Percentiles rank a stretch among this genome's conserved stretches.
Conservation (phyloP, 2,329 filamentous ascomycete species). For the Pyrenophora seminiperda region DNA sequence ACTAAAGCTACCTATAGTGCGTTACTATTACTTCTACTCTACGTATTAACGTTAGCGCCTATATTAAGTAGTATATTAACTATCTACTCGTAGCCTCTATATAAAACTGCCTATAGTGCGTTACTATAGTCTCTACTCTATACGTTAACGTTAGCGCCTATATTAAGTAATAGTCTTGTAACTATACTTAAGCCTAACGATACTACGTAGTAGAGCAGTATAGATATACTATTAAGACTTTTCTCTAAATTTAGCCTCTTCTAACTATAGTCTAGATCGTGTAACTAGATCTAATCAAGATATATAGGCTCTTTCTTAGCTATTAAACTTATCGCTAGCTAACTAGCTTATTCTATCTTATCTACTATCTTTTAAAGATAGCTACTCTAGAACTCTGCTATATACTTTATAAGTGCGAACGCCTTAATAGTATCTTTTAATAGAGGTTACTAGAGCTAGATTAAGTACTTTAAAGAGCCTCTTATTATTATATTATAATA, state of each 20-base stretch:
- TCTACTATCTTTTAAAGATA: slow-evolving; percentile 25
- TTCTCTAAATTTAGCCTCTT: slow-evolving; percentile 5
- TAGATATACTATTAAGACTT: slow-evolving; percentile 6
- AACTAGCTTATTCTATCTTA: slow-evolving; percentile 15
- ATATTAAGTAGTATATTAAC: slow-evolving; percentile 21
- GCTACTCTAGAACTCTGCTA: slow-evolving; percentile 36
- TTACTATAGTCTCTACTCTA: slow-evolving; percentile 21
- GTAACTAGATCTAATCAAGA: slow-evolving; percentile 26
- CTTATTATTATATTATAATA: slow-evolving; percentile 29
- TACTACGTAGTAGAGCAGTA: slow-evolving; percentile 32
- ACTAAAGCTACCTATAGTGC: slow-evolving; percentile 15
- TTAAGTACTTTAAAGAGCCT: slow-evolving; percentile 35
- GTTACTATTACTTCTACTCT: slow-evolving; percentile 16
- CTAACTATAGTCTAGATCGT: slow-evolving; percentile 22
- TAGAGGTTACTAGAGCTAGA: slow-evolving; percentile 24
- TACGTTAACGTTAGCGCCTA: slow-evolving; percentile 27
- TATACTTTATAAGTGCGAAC: slow-evolving; percentile 31
- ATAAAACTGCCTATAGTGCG: slow-evolving; percentile 32
- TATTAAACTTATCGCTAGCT: slow-evolving; percentile 18
- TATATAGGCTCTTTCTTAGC: slow-evolving; percentile 19
- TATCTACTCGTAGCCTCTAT: slow-evolving; percentile 22
- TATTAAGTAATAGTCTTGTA: slow-evolving; percentile 19
- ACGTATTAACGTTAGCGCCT: slow-evolving; percentile 20
- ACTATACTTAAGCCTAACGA: slow-evolving; percentile 21
- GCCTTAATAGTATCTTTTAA: neutral